Evolutionary conservation across 177 flowering plant species (phyloP), one percentile per base, ranked within the genome.

Genomic region (Vitis hybrid): DNA sequence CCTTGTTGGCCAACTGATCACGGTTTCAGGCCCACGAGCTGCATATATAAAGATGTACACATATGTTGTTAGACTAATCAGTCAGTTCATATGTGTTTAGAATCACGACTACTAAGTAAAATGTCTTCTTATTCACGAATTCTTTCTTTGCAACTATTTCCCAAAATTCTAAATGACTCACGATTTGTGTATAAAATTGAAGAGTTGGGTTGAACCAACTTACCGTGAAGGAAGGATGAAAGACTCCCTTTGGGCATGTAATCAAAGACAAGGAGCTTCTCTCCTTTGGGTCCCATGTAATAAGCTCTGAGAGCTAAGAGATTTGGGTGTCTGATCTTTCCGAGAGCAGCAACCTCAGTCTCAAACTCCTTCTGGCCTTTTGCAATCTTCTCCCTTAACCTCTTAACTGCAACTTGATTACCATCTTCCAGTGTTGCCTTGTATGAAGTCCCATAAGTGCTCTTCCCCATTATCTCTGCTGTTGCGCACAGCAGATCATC

Each of bases 401-500:
- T 90, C 80, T 95, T 95, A 61, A 95, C 99, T 1, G 95, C 97
- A 71, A 95, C 97, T 73, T 88, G 81, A 68, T 80, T 84, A 1
- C 93, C 94, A 77, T 90, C 97, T 70, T 93, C 99, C 67, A 96
- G 71, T 50, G 97, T 91, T 2, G 99, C 99, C 82, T 89, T 95
- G 64, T 95, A 95, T 1, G 85, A 90, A 0, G 99, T 95, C 54
- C 99, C 99, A 54, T 87, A 95, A 18, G 86, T 81, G 63, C 94
- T 89, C 82, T 95, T 95, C 71, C 98, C 98, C 99, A 95, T 93
- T 29, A 95, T 88, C 77, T 95, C 99, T 1, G 99, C 99, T 3
- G 97, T 92, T 2, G 98, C 99, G 67, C 98, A 93, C 69, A 95
- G 65, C 45, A 93, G 77, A 77, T 95, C 99, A 59, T 95, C 98